Evolutionary conservation across 441 rosid genomes (phyloP).

Genomic region (Mallotus repandus): DNA sequence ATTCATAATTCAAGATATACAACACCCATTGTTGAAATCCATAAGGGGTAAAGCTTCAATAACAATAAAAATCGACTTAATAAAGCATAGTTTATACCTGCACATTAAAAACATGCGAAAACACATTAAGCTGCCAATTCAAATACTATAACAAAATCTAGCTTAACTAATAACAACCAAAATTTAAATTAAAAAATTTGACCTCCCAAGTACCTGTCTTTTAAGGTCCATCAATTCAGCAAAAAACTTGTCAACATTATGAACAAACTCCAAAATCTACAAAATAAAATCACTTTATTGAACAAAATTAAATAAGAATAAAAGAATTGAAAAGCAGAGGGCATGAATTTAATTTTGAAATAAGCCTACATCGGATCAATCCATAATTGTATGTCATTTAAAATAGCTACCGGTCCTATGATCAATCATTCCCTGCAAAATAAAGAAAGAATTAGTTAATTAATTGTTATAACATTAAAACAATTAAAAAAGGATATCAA

Average conservation of each 20-base stretch:
- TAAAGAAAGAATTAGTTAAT: neutral
- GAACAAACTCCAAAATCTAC: constrained; percentile 81
- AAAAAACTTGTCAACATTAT: constrained; percentile 85
- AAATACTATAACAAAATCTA: neutral
- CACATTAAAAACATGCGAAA: constrained; percentile 28
- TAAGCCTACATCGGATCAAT: constrained; percentile 92
- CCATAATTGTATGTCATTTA: constrained; percentile 84
- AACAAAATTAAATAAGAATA: neutral
- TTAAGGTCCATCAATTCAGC: constrained; percentile 81
- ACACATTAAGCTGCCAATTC: neutral
- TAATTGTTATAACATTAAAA: neutral
- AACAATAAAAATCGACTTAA: neutral
- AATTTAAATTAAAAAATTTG: neutral
- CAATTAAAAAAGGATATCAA: neutral
- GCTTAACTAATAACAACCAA: no score
- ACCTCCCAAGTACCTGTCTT: constrained; percentile 79
- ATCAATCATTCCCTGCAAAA: constrained; percentile 69
- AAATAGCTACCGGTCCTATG: constrained; percentile 62
- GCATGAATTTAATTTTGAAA: constrained; percentile 31
- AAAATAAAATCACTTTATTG: neutral
- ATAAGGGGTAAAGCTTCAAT: neutral
- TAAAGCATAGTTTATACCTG: constrained; percentile 45
- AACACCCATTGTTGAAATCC: neutral
- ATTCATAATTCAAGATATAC: neutral
- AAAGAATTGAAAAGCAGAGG: neutral